These are phyloP conservation scores for Aureobasidium zeae DNA, from an alignment of 2,329 filamentous ascomycete genomes.

Conservation along the genomic window DNA sequence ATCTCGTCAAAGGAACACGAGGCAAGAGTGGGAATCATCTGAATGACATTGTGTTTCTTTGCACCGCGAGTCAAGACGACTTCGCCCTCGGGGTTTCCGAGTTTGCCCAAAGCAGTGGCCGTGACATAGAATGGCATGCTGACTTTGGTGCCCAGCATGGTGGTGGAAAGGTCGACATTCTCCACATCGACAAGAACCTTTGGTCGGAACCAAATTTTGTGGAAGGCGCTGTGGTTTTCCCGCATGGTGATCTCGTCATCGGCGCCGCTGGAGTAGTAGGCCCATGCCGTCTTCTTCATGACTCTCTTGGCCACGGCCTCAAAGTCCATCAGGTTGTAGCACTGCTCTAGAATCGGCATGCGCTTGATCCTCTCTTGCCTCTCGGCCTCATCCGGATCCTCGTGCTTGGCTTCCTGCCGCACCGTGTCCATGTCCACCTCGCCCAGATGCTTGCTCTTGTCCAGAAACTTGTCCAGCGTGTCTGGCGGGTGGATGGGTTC, in stretches of 20 bases:
- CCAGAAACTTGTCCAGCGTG: conserved; percentile 73
- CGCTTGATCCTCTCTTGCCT: conserved; percentile 57
- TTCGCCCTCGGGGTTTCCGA: conserved; percentile 89
- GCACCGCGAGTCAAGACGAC: conserved; percentile 81
- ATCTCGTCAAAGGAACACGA: conserved; percentile 98
- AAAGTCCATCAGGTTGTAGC: conserved; percentile 92
- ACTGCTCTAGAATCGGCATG: conserved; percentile 76
- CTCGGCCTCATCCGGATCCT: conserved; percentile 61
- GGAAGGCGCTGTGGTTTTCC: conserved; percentile 91
- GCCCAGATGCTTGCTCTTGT: conserved; percentile 79
- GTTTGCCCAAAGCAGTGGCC: conserved; percentile 88
- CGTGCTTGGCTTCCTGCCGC: conserved; percentile 53
- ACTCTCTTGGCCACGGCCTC: conserved; percentile 80
- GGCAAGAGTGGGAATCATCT: conserved; percentile 97
- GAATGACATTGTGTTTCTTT: conserved; percentile 76
- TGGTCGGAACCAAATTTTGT: conserved; percentile 96
- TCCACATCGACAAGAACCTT: conserved; percentile 83
- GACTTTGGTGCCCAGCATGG: conserved; percentile 82
- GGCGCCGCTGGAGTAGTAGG: conserved; percentile 90
- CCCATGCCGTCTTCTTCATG: conserved; percentile 97
- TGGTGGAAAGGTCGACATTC: conserved; percentile 75
- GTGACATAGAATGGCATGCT: conserved; percentile 93
- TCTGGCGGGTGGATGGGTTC: conserved; percentile 85
- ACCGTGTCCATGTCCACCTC: conserved; percentile 80
- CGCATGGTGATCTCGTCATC: conserved; percentile 88